phyloP scores from a whole-genome alignment of 441 rosid species.

The Populus tomentosa region DNA sequence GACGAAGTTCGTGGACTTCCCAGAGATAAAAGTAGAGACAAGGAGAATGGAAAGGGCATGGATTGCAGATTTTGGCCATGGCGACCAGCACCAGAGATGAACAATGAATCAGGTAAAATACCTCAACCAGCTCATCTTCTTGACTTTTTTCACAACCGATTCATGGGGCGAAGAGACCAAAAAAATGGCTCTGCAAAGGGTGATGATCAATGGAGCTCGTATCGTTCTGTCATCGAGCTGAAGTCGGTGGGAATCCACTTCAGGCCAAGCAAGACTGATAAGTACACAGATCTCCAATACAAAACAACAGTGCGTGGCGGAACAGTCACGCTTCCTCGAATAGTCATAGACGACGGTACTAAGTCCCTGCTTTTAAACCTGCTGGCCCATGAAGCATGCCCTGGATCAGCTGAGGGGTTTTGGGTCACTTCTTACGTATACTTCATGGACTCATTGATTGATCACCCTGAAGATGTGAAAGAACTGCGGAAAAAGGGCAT shows the following conservation, averaged over 20 bases:
- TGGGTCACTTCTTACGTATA: too few relatives aligned
- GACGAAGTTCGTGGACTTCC: too few relatives aligned
- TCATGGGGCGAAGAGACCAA: background rate
- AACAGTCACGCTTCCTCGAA: background rate
- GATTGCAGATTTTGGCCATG: background rate
- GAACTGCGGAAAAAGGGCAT: too few relatives aligned
- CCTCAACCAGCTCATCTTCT: background rate
- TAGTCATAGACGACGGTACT: background rate
- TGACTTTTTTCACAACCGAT: background rate
- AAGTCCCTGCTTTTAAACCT: conserved; percentile 12
- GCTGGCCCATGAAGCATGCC: conserved; percentile 23
- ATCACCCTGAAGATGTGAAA: too few relatives aligned
- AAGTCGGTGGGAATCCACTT: background rate
- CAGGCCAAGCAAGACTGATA: background rate
- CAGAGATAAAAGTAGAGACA: too few relatives aligned
- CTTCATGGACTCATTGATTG: too few relatives aligned
- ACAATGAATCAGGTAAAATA: too few relatives aligned
- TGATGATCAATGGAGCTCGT: background rate
- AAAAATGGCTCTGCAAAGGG: too few relatives aligned
- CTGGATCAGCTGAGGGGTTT: too few relatives aligned
- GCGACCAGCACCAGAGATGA: too few relatives aligned
- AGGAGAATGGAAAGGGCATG: too few relatives aligned
- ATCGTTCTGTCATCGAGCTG: background rate
- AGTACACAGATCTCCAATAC: background rate
- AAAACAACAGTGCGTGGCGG: background rate